These are phyloP conservation scores for Saururus chinensis DNA, from an alignment of 164 flowering plant genomes.

Conservation along the genomic window DNA sequence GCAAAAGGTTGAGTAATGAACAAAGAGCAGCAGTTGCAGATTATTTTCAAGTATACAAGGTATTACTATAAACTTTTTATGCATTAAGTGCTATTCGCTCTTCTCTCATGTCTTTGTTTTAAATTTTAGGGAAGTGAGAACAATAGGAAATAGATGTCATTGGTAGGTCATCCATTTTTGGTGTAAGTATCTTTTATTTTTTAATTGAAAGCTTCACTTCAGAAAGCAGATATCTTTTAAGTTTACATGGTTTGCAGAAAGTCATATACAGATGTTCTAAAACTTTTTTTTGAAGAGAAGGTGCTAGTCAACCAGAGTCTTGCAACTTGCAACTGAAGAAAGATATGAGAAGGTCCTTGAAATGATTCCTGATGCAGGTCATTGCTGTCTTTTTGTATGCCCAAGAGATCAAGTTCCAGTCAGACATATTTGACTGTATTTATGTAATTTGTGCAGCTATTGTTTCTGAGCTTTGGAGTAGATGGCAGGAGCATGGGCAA, in stretches of 20 bases:
- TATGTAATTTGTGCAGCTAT: conserved; percentile 40
- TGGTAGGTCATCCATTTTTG: conserved; percentile 82
- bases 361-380: conserved; percentile 90
- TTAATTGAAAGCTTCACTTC: background rate
- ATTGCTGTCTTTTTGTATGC: background rate
- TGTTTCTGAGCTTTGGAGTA: conserved; percentile 73
- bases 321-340: conserved; percentile 56
- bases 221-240: conserved; percentile 7
- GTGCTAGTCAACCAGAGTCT: conserved; percentile 48
- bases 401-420: conserved; percentile 7
- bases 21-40: conserved; percentile 83
- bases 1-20: conserved; percentile 67
- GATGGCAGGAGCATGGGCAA: conserved; percentile 63
- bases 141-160: conserved; percentile 53
- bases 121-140: conserved; percentile 72
- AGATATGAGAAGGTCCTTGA: conserved; percentile 70
- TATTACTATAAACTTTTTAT: conserved; percentile 9
- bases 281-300: conserved; percentile 57
- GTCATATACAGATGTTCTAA: conserved; percentile 66
- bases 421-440: background rate
- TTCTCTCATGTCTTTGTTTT: conserved; percentile 1
- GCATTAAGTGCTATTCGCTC: background rate
- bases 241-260: conserved; percentile 40
- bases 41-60: conserved; percentile 87
- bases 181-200: conserved; percentile 43